phyloP scores from a whole-genome alignment of 2,329 filamentous ascomycete species.

The Epichloe elymi region DNA sequence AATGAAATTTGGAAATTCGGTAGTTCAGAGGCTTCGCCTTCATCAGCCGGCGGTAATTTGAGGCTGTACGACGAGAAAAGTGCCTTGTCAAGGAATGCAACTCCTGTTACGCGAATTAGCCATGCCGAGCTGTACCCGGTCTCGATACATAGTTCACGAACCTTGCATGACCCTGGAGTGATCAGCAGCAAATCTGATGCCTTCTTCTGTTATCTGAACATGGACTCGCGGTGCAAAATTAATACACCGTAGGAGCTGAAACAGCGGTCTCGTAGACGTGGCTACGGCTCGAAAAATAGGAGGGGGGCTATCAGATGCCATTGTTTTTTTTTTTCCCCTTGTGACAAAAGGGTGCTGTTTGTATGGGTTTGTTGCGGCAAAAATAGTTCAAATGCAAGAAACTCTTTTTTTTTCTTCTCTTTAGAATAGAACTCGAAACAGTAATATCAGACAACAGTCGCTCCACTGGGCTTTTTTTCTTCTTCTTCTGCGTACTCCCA shows the following conservation, averaged over 20 bases:
- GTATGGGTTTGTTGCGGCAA: conserved; percentile 1
- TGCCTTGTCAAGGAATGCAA: conserved; percentile 71
- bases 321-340: conserved; percentile 5
- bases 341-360: background rate
- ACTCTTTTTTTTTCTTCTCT: background rate
- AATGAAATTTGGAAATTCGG: conserved; percentile 81
- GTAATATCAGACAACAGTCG: conserved; percentile 13
- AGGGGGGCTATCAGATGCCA: conserved; percentile 26
- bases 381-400: background rate
- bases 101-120: conserved; percentile 14
- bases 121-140: background rate
- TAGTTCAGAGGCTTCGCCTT: conserved; percentile 29
- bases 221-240: conserved; percentile 45
- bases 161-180: conserved; percentile 87
- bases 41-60: conserved; percentile 30
- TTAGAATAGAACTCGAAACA: conserved; percentile 5
- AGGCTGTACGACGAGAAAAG: conserved; percentile 81
- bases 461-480: conserved; percentile 17
- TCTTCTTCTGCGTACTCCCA: conserved; percentile 12
- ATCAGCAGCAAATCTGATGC: conserved; percentile 77
- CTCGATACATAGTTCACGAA: conserved; percentile 22
- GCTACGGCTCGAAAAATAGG: conserved; percentile 62
- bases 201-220: conserved; percentile 68
- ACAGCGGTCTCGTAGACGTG: conserved; percentile 64
- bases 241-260: conserved; percentile 47